Conservation (phyloP, 2,329 filamentous ascomycete species). For the Diplocarpon rosae region DNA sequence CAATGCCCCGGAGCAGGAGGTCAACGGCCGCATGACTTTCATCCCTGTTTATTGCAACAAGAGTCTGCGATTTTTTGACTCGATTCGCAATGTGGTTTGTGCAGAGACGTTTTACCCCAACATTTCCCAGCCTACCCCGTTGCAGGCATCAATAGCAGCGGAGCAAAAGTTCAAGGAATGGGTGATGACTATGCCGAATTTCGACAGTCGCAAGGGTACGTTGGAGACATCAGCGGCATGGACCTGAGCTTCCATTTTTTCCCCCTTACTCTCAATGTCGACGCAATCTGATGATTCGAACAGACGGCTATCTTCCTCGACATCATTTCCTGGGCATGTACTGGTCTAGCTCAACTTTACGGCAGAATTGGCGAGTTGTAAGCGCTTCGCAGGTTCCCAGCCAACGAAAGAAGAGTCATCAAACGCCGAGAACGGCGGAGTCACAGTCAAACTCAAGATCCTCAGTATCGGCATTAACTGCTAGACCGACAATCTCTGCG, state of each 20-base stretch:
- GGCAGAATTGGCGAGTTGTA: conserved; percentile 26
- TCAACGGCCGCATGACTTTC: conserved; percentile 11
- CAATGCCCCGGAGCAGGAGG: conserved; percentile 5
- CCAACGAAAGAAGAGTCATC: conserved; percentile 13
- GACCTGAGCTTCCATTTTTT: no score
- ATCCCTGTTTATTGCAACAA: conserved; percentile 11
- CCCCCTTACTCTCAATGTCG: no score
- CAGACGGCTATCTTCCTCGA: conserved; percentile 39
- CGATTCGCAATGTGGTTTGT: conserved; percentile 12
- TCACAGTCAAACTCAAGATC: conserved; percentile 10
- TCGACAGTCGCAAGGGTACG: conserved; percentile 33
- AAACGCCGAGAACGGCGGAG: conserved; percentile 6
- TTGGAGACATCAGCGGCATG: no score
- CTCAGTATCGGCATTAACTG: conserved; percentile 1
- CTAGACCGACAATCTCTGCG: neutral
- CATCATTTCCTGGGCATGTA: conserved; percentile 50
- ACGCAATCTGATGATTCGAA: no score
- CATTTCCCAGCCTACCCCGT: neutral
- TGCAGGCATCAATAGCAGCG: conserved; percentile 1
- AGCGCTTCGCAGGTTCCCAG: conserved; percentile 31
- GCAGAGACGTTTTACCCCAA: conserved; percentile 16
- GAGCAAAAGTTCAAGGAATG: conserved; percentile 53
- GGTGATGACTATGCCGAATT: conserved; percentile 43
- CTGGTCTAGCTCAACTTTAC: conserved; percentile 56
- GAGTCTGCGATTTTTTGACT: conserved; percentile 16